Conservation (phyloP, 306 rosid species). For the Rubus parviflorus region DNA sequence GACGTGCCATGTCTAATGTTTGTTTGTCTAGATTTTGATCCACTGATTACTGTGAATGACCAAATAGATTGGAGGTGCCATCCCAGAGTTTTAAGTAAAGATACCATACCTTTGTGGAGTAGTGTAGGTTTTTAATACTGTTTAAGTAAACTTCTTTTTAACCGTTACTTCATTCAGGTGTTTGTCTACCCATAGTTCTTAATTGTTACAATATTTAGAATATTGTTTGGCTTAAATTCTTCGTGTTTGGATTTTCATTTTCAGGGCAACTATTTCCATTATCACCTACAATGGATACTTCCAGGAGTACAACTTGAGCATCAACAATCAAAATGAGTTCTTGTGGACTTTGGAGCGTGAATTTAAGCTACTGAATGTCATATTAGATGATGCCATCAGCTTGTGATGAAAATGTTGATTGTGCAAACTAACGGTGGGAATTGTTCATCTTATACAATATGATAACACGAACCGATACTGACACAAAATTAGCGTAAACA, state of each 20-base stretch:
- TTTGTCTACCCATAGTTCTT: background rate
- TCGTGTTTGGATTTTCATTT: slow-evolving; percentile 25
- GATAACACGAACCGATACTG: background rate
- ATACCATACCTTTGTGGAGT: background rate
- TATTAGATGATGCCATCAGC: slow-evolving; percentile 36
- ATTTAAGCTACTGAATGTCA: slow-evolving; percentile 56
- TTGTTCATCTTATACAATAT: background rate
- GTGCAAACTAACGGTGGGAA: background rate
- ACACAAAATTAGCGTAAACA: background rate
- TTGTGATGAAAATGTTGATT: slow-evolving; percentile 27
- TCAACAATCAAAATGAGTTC: slow-evolving; percentile 58
- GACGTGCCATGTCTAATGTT: background rate
- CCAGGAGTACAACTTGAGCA: slow-evolving; percentile 65
- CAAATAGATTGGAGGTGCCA: background rate
- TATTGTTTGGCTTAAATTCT: slow-evolving; percentile 22
- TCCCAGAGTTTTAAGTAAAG: background rate
- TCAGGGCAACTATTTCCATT: slow-evolving; percentile 68
- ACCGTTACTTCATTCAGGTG: background rate
- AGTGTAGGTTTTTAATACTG: background rate
- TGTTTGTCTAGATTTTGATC: background rate
- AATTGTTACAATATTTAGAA: background rate
- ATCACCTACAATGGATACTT: slow-evolving; percentile 71
- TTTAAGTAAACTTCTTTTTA: background rate
- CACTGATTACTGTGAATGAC: background rate
- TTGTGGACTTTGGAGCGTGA: slow-evolving; percentile 68